Conservation (phyloP, 306 rosid species). For the Argentina anserina region DNA sequence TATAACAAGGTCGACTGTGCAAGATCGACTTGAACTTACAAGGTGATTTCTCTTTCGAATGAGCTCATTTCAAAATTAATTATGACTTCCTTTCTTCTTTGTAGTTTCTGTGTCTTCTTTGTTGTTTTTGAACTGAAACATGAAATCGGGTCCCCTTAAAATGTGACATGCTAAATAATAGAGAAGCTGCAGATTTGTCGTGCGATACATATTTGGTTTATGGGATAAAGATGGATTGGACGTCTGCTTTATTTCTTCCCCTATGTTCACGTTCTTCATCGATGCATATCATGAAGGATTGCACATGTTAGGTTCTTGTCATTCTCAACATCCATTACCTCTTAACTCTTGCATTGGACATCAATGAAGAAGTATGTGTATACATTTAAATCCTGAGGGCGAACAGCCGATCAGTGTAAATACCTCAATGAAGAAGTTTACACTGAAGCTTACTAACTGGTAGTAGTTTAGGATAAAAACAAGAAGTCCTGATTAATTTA, state of each 20-base stretch:
- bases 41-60: too few relatives aligned
- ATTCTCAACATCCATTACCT: slow-evolving; percentile 8
- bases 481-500: too few relatives aligned
- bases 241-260: not conserved
- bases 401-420: too few relatives aligned
- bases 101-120: not conserved
- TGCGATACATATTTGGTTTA: not conserved
- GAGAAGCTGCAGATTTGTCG: not conserved
- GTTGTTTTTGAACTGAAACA: not conserved
- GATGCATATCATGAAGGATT: not conserved
- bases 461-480: too few relatives aligned
- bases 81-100: not conserved
- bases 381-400: too few relatives aligned
- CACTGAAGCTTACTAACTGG: too few relatives aligned
- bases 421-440: too few relatives aligned
- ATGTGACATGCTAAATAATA: not conserved
- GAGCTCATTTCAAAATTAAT: not conserved
- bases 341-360: too few relatives aligned
- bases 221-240: not conserved
- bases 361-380: too few relatives aligned
- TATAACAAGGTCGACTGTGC: too few relatives aligned
- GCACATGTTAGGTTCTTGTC: slow-evolving; percentile 47
- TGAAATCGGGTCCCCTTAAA: not conserved
- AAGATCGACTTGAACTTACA: not conserved
- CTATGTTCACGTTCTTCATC: not conserved